These are phyloP conservation scores for Posidonia australis DNA, from an alignment of 106 monocot species.

Conservation along the genomic window DNA sequence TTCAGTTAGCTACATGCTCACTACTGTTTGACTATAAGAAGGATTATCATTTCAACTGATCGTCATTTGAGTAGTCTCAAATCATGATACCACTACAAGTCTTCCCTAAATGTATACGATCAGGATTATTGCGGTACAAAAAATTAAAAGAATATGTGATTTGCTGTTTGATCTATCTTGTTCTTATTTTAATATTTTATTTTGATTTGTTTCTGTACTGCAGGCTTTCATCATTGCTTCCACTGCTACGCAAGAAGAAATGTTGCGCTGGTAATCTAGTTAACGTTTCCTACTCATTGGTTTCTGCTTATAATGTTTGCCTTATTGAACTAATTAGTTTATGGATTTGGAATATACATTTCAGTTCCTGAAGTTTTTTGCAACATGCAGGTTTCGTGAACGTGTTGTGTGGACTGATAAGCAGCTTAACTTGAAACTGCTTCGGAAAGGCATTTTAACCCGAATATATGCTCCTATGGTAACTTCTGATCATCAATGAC, in stretches of 20 bases:
- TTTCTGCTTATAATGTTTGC: background rate
- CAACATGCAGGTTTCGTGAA: slow-evolving; percentile 72
- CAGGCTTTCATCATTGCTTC: slow-evolving; percentile 99
- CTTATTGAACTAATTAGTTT: background rate
- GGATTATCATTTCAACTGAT: too few relatives aligned
- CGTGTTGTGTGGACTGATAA: slow-evolving; percentile 83
- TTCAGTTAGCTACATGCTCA: background rate
- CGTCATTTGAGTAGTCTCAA: background rate
- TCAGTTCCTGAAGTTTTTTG: slow-evolving; percentile 5
- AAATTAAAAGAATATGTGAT: background rate
- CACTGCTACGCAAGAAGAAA: slow-evolving; percentile 95
- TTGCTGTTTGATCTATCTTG: background rate
- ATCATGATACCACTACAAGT: background rate
- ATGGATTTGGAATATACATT: background rate
- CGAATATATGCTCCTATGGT: slow-evolving; percentile 92
- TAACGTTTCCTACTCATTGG: background rate
- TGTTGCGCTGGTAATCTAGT: slow-evolving; percentile 68
- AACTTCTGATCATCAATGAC: background rate
- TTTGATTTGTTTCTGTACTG: background rate
- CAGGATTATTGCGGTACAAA: background rate
- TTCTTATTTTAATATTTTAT: background rate
- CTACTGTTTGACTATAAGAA: too few relatives aligned
- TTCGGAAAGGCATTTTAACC: slow-evolving; percentile 66
- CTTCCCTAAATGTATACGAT: background rate
- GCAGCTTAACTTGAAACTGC: slow-evolving; percentile 55